phyloP scores from a whole-genome alignment of 176 grass and related monocot genomes.

The Oryza brachyantha region DNA sequence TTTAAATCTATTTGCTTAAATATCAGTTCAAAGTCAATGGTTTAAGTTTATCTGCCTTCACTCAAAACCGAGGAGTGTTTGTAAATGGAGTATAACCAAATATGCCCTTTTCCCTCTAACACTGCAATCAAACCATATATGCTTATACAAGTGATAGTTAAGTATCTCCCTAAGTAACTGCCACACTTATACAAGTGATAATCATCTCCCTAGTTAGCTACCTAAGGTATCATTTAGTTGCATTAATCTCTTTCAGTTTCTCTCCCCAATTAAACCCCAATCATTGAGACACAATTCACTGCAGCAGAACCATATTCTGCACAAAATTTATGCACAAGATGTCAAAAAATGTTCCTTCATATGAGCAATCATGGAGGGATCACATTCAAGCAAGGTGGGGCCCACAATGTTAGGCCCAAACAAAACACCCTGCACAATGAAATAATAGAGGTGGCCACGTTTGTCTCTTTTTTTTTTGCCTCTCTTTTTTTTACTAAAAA shows the following conservation, averaged over 20 bases:
- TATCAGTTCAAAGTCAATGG: no score
- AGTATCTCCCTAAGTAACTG: not conserved
- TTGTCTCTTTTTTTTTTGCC: constrained; percentile 17
- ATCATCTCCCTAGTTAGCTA: not conserved
- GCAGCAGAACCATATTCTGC: not conserved
- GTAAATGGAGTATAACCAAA: no score
- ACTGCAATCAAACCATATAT: not conserved
- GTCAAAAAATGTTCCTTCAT: constrained; percentile 5
- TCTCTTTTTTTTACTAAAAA: not conserved
- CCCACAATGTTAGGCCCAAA: constrained; percentile 38
- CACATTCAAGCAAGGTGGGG: constrained; percentile 37
- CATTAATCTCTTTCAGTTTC: not conserved
- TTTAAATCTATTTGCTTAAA: no score
- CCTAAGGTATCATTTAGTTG: not conserved
- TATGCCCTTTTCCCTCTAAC: not conserved
- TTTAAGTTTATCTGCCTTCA: no score
- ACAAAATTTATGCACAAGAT: not conserved
- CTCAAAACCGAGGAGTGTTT: no score
- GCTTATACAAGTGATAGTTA: not conserved
- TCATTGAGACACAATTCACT: not conserved
- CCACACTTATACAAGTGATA: not conserved
- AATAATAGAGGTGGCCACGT: constrained; percentile 38
- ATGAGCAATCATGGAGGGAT: constrained; percentile 35
- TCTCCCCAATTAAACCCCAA: not conserved
- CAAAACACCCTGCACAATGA: constrained; percentile 27